These are phyloP conservation scores for Kurtzmaniella quercitrusa DNA, from an alignment of 1,139 yeast species.

Conservation along the genomic window DNA sequence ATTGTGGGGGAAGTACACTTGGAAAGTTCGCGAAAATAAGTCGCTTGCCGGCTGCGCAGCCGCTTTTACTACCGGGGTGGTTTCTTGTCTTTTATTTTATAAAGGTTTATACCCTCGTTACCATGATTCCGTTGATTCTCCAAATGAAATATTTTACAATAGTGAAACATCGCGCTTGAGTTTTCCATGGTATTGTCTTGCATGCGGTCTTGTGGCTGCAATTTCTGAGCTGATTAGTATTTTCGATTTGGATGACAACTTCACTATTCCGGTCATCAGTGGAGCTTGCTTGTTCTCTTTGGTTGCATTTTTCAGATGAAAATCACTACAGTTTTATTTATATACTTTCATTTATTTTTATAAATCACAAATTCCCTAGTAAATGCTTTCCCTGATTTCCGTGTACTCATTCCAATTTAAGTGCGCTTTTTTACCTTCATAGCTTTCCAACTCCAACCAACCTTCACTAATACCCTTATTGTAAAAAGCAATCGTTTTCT, in stretches of 20 bases:
- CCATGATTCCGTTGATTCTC: constrained; percentile 10
- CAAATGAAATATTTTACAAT: constrained; percentile 14
- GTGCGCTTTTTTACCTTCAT: constrained; percentile 35
- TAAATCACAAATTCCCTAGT: background rate
- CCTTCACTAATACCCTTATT: constrained; percentile 29
- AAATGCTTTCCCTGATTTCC: constrained; percentile 9
- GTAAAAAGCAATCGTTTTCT: constrained; percentile 23
- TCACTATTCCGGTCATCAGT: constrained; percentile 19
- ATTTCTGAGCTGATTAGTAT: constrained; percentile 16
- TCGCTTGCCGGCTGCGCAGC: constrained; percentile 19
- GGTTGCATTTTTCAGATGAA: constrained; percentile 2
- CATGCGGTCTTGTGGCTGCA: constrained; percentile 15
- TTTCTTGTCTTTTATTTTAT: constrained; percentile 15
- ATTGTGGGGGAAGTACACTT: constrained; percentile 14
- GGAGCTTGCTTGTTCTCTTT: constrained; percentile 10
- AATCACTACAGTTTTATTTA: background rate
- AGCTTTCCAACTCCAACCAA: constrained; percentile 32
- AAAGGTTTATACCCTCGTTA: constrained; percentile 14
- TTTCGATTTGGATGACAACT: constrained; percentile 17
- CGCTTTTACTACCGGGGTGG: constrained; percentile 13
- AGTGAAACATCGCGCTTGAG: constrained; percentile 10
- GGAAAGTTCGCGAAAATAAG: constrained; percentile 13
- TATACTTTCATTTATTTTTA: background rate
- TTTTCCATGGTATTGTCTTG: constrained; percentile 11
- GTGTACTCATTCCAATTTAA: constrained; percentile 26